Base-by-base conservation (phyloP, 345 rosid genomes). In the Populus pruinosa region DNA sequence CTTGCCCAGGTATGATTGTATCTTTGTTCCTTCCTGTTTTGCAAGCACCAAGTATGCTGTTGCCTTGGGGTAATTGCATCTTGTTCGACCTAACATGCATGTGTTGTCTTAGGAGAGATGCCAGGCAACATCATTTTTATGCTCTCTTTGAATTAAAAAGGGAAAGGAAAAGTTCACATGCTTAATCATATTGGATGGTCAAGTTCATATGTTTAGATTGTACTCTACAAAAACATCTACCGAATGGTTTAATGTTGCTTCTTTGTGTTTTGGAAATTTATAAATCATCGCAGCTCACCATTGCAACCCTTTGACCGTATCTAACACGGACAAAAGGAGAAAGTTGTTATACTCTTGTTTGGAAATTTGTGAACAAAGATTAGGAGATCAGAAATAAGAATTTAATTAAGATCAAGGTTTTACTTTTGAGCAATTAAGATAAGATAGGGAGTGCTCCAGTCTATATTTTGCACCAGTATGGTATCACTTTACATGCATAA, bases 1-100 rank as follows among this genome's bases (percentile, higher is more conserved):
- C 96, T 95, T 80, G 96, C 99, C 7, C 99, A 95, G 99, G 98
- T 95, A 86, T 78, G 61, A 11, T 71, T 66, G 63, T 21, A 21
- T 21, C 69, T 36, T 29, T 21, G 43, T 33, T 63, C 67, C 79
- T 76, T 69, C 27, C 27, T n/a, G 27, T 27, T 73, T 47, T 72
- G n/a, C 43, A 29, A 70, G 44, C 68, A 16, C 18, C 66, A 64
- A 71, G 39, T 18, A 25, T 66, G 47, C 5, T 50, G 44, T 67
- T 63, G 71, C 16, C 8, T 39, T 7, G 9, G 27, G 49, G 35
- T 47, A 69, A 35, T 33, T 12, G 38, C 20, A 31, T 61, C 41
- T 66, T 56, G 64, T 65, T 64, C 23, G 14, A 8, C 35, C 23
- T n/a, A 10, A 59, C 38, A 43, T 59, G 33, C 12, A 8, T 29